A percentile compares a stretch with the other conserved stretches of the same genome.
Conservation (phyloP, 306 rosid genomes). For the Vachellia collinsii region DNA sequence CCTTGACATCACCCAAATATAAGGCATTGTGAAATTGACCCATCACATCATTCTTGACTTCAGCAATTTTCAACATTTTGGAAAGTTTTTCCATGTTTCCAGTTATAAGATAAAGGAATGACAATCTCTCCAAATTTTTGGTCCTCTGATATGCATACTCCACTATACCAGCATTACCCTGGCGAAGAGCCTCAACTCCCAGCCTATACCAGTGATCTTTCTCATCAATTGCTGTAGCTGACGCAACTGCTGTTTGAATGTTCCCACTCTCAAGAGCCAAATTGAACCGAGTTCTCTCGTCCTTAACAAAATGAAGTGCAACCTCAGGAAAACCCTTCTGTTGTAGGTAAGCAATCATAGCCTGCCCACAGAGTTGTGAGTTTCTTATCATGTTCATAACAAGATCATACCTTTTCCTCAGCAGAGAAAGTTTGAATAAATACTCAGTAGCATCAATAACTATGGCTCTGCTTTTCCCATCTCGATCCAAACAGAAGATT, state of each 20-base stretch:
- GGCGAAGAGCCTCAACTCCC: constrained; percentile 97
- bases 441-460: constrained; percentile 87
- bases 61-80: constrained; percentile 98
- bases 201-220: constrained; percentile 92
- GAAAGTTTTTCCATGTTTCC: constrained; percentile 85
- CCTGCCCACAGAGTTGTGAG: constrained; percentile 97
- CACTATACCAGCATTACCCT: constrained; percentile 92
- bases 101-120: constrained; percentile 88
- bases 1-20: constrained; percentile 82
- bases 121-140: constrained; percentile 84
- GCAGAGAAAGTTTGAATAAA: constrained; percentile 78
- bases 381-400: constrained; percentile 94
- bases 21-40: constrained; percentile 95
- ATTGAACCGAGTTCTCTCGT: constrained; percentile 88
- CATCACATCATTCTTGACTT: constrained; percentile 96
- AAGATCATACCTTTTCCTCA: constrained; percentile 78
- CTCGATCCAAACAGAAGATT: constrained; percentile 87
- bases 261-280: constrained; percentile 97
- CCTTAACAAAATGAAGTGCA: constrained; percentile 97
- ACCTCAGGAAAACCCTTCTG: constrained; percentile 98
- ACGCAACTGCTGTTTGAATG: constrained; percentile 90
- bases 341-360: constrained; percentile 93
- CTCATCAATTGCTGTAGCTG: constrained; percentile 92
- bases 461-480: constrained; percentile 80
- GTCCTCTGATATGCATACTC: constrained; percentile 98